Base-by-base conservation (phyloP, 2,329 filamentous ascomycete genomes). In the Knufia petricola region DNA sequence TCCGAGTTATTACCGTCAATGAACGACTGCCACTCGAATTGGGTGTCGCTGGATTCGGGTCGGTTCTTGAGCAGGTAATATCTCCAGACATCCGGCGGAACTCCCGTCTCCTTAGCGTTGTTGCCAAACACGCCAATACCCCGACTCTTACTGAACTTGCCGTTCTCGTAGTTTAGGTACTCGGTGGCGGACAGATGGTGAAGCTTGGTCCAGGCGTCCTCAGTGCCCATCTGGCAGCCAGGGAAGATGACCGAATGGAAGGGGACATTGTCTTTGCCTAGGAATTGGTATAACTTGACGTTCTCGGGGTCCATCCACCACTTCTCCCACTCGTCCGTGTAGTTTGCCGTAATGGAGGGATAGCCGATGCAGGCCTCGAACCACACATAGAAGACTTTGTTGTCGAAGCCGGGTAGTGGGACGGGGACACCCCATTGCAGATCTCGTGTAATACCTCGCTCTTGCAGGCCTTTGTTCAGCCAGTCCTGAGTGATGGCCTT, bases 241-340 rank as follows among this genome's bases (percentile, higher is more conserved):
- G 90, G 90, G 74, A 94, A 95, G 62, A 94, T 88, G 60, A 95
- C 85, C 38, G 84, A 85, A 70, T 95, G 88, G 73, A 90, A 92
- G 4, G 81, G 81, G 13, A 87, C 85, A 57, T 90, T 89, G 65
- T 90, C 85, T 66, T 95, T 95, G 69, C 89, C 89, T 79, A 95
- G 86, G 74, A 95, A 94, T 69, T 95, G 89, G 66, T 92, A 95
- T 10, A 95, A 77, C 62, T 84, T 78, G 41, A 95, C 88, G 28
- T 94, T 76, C 38, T 94, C 83, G 0, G 87, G 87, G 64, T 94
- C 84, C 62, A 84, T 82, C 89, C 89, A 95, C 89, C 89, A 95
- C 62, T 86, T 77, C 70, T 94, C 82, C 89, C 89, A 95, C 54
- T 94, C 76, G 38, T 81, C 76, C 3, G 88, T 95, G 66, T 94